A percentile compares a stretch with the other conserved stretches of the same genome.
Conservation (phyloP, 768 basidiomycete genomes). For the Coprinellus micaceus region DNA sequence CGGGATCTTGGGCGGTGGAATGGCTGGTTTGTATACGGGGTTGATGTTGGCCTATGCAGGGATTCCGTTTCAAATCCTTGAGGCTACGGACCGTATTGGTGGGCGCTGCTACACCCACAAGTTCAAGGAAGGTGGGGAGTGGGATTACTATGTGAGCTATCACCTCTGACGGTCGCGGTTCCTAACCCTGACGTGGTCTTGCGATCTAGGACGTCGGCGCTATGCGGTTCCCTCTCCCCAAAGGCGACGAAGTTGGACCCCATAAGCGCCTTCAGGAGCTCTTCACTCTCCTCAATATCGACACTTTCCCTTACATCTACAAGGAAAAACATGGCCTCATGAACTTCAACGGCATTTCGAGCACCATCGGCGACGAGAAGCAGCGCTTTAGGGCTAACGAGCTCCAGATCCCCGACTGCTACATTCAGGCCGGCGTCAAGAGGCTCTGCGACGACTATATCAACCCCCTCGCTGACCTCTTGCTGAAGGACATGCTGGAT, state of each 20-base stretch:
- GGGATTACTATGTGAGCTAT: constrained; percentile 35
- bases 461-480: constrained; percentile 18
- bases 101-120: constrained; percentile 43
- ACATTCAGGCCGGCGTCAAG: constrained; percentile 4
- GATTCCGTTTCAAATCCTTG: constrained; percentile 44
- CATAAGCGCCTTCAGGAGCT: constrained; percentile 1
- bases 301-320: neutral
- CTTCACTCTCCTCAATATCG: constrained; percentile 3
- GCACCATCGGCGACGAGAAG: neutral
- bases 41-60: constrained; percentile 41
- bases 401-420: too few relatives aligned
- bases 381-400: neutral
- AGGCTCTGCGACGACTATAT: constrained; percentile 15
- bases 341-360: constrained; percentile 9
- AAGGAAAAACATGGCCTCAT: neutral
- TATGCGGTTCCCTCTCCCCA: constrained; percentile 33
- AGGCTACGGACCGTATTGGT: constrained; percentile 36
- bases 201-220: constrained; percentile 36
- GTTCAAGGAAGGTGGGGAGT: constrained; percentile 27
- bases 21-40: constrained; percentile 22
- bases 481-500: constrained; percentile 21
- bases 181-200: neutral
- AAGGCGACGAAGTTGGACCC: neutral
- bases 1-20: constrained; percentile 3
- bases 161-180: neutral